A percentile compares a stretch with the other conserved stretches of the same genome.
These are phyloP conservation scores for Penicillium lividum DNA, from an alignment of 495 filamentous ascomycete species.

Conservation along the genomic window DNA sequence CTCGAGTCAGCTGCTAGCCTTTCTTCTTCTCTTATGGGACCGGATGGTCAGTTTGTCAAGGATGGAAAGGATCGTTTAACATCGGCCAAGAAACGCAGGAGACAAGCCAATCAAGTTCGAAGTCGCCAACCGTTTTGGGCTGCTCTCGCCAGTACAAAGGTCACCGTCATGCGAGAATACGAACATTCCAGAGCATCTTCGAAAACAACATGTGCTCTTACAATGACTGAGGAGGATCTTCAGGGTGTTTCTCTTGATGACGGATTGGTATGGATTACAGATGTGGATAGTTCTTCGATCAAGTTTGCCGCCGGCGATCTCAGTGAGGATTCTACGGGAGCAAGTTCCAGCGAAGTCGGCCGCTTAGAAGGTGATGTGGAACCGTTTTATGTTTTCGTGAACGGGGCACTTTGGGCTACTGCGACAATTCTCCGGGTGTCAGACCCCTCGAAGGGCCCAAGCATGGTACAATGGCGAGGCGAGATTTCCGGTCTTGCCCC, in stretches of 20 bases:
- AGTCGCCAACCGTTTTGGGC: constrained; percentile 94
- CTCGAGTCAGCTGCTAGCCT: constrained; percentile 48
- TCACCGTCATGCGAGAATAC: constrained; percentile 89
- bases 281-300: constrained; percentile 78
- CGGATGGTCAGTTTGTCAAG: constrained; percentile 55
- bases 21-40: constrained; percentile 45
- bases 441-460: constrained; percentile 54
- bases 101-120: constrained; percentile 84
- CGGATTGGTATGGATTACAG: constrained; percentile 82
- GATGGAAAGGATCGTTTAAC: constrained; percentile 57
- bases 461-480: constrained; percentile 63
- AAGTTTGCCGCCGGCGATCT: constrained; percentile 78
- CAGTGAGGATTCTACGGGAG: constrained; percentile 41
- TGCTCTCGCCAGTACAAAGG: constrained; percentile 89
- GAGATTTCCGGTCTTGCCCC: constrained; percentile 89
- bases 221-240: constrained; percentile 78
- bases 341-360: constrained; percentile 35
- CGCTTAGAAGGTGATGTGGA: constrained; percentile 54
- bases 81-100: constrained; percentile 77
- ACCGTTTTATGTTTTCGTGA: constrained; percentile 87
- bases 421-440: constrained; percentile 63
- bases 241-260: constrained; percentile 80
- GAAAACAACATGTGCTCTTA: constrained; percentile 65
- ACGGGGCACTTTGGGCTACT: constrained; percentile 86
- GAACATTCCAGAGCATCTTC: constrained; percentile 79